A percentile compares a stretch with the other conserved stretches of the same genome.
These are phyloP conservation scores for Rauvolfia tetraphylla DNA, from an alignment of 257 asterid genomes.

Conservation along the genomic window DNA sequence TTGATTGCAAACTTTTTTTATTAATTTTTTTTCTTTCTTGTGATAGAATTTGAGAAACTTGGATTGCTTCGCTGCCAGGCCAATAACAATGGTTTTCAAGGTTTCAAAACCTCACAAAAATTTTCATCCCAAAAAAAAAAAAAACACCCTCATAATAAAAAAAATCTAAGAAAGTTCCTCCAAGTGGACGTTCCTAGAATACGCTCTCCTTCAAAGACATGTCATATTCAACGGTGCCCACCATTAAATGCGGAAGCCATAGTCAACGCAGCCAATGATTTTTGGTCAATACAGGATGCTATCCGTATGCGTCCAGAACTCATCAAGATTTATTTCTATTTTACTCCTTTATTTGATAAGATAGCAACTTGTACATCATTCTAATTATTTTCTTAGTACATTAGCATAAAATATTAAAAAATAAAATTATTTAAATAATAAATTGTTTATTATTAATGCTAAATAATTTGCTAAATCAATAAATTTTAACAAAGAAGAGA, in stretches of 20 bases:
- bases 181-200: not conserved
- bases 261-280: not conserved
- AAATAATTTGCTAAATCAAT: too few relatives aligned
- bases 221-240: constrained; percentile 1
- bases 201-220: not conserved
- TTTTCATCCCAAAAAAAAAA: too few relatives aligned
- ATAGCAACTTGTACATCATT: too few relatives aligned
- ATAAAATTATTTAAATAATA: too few relatives aligned
- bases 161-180: constrained; percentile 4
- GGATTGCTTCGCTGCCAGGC: not conserved
- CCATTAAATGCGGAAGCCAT: not conserved
- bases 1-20: too few relatives aligned
- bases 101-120: not conserved
- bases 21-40: not conserved
- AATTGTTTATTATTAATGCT: too few relatives aligned
- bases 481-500: too few relatives aligned
- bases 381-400: too few relatives aligned
- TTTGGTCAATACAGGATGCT: not conserved
- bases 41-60: not conserved
- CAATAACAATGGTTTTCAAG: not conserved
- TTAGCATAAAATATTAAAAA: too few relatives aligned
- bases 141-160: not conserved
- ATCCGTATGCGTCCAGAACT: not conserved
- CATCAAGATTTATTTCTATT: too few relatives aligned
- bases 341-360: too few relatives aligned